These are phyloP conservation scores for Beauveria asiatica DNA, from an alignment of 2,329 filamentous ascomycete species.

Conservation along the genomic window DNA sequence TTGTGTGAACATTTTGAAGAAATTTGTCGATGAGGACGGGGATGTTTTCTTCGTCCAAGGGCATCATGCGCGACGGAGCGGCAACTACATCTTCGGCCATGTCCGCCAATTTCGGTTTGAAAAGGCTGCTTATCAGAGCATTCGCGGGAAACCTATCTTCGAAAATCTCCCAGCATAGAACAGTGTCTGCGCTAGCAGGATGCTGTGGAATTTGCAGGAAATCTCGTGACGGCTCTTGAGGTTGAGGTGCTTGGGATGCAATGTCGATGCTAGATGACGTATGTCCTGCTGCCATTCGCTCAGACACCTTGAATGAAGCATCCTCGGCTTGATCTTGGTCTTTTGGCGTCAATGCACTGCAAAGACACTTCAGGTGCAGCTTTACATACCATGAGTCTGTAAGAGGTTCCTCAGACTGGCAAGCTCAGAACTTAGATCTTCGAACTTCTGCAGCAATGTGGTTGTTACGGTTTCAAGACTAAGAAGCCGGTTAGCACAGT, in stretches of 20 bases:
- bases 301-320: neutral
- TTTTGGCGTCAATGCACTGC: neutral
- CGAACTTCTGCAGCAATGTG: constrained; percentile 14
- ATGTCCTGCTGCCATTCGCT: neutral
- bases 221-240: constrained; percentile 14
- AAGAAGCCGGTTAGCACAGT: neutral
- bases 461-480: constrained; percentile 15
- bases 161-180: constrained; percentile 16
- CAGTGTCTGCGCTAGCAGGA: constrained; percentile 15
- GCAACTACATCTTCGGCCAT: constrained; percentile 5
- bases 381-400: neutral
- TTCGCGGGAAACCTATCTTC: constrained; percentile 14
- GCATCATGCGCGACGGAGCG: constrained; percentile 7
- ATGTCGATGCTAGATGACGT: neutral
- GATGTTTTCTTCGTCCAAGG: constrained; percentile 17
- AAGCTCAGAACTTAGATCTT: constrained; percentile 14
- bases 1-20: constrained; percentile 19
- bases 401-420: constrained; percentile 10
- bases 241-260: neutral
- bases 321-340: neutral
- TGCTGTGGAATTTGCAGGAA: constrained; percentile 17
- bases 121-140: constrained; percentile 13
- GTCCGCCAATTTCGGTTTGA: constrained; percentile 9
- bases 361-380: too few species aligned
- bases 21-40: constrained; percentile 18